Percentiles rank a stretch among this genome's conserved stretches.
These are phyloP conservation scores for Mychonastes homosphaera DNA, from an alignment of 139 green algal species.

Conservation along the genomic window DNA sequence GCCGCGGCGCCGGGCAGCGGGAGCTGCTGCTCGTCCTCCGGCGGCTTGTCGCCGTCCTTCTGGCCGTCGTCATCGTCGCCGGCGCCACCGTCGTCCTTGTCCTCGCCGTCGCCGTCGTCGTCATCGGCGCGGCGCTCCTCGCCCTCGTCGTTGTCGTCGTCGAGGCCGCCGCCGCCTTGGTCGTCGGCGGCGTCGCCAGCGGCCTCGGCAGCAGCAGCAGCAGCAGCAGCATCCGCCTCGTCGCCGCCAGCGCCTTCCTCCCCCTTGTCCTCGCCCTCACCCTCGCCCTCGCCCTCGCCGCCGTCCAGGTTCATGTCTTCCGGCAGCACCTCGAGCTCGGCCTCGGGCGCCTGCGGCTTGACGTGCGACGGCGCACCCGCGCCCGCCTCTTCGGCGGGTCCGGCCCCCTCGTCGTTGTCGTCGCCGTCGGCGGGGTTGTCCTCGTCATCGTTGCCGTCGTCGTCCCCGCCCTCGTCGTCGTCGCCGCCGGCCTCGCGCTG, in stretches of 20 bases:
- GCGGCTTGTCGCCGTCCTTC: conserved; percentile 14
- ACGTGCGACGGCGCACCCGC: conserved; percentile 16
- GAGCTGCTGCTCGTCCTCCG: conserved; percentile 11
- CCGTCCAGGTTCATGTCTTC: conserved; percentile 79
- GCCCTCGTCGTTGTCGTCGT: too few species aligned
- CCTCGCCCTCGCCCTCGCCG: conserved; percentile 28
- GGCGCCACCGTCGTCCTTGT: conserved; percentile 7
- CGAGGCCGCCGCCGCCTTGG: conserved; percentile 12
- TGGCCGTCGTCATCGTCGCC: conserved; percentile 9
- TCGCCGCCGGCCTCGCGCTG: conserved; percentile 21
- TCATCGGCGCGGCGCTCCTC: too few species aligned
- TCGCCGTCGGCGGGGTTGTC: conserved; percentile 14
- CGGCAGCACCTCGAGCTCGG: too few species aligned
- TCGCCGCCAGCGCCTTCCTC: conserved; percentile 19
- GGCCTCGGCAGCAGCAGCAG: conserved; percentile 10
- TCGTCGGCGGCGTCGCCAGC: conserved; percentile 2
- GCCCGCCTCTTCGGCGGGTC: too few species aligned
- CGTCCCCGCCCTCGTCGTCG: conserved; percentile 26
- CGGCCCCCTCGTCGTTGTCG: too few species aligned
- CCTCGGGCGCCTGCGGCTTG: too few species aligned
- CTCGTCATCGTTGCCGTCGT: conserved; percentile 19
- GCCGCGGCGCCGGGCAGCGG: not conserved
- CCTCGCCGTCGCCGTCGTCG: conserved; percentile 8
- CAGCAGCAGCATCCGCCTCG: conserved; percentile 17
- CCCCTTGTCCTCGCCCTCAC: conserved; percentile 20